These are phyloP conservation scores for Ganoderma lingzhi DNA, from an alignment of 1,284 basidiomycete species.

Conservation along the genomic window DNA sequence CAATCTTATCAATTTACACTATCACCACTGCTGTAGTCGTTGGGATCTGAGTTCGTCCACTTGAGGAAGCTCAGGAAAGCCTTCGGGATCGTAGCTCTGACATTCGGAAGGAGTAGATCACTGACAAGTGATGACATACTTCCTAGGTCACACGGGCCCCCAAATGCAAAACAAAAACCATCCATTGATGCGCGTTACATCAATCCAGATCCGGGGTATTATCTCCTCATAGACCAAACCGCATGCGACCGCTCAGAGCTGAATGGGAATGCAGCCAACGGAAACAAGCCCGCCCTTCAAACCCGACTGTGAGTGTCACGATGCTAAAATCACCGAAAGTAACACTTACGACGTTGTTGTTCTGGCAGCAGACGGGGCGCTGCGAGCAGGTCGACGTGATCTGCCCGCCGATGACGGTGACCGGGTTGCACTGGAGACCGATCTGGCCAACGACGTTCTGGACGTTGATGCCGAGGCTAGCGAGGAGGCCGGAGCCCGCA, in stretches of 20 bases:
- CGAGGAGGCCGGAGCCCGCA: constrained; percentile 20
- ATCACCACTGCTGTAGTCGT: neutral
- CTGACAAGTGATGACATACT: too few species aligned
- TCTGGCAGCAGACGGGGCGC: constrained; percentile 33
- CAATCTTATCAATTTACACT: neutral
- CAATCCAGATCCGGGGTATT: constrained; percentile 8
- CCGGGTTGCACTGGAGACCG: constrained; percentile 30
- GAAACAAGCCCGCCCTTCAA: constrained; percentile 31
- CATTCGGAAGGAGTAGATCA: too few species aligned
- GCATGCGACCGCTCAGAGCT: constrained; percentile 21
- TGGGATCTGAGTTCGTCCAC: neutral
- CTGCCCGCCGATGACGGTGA: constrained; percentile 31
- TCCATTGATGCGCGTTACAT: constrained; percentile 9
- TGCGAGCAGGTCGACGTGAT: constrained; percentile 21
- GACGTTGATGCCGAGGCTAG: constrained; percentile 26
- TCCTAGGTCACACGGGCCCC: neutral
- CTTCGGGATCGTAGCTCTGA: too few species aligned
- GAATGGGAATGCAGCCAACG: constrained; percentile 33
- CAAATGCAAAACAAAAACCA: constrained; percentile 3
- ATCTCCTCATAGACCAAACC: neutral
- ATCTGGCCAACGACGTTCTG: constrained; percentile 20
- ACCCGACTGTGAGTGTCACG: neutral
- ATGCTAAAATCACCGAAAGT: neutral
- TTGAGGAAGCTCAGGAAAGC: too few species aligned
- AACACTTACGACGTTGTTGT: constrained; percentile 34